phyloP scores from a whole-genome alignment of 2,329 filamentous ascomycete species.

The Drechslerella dactyloides region DNA sequence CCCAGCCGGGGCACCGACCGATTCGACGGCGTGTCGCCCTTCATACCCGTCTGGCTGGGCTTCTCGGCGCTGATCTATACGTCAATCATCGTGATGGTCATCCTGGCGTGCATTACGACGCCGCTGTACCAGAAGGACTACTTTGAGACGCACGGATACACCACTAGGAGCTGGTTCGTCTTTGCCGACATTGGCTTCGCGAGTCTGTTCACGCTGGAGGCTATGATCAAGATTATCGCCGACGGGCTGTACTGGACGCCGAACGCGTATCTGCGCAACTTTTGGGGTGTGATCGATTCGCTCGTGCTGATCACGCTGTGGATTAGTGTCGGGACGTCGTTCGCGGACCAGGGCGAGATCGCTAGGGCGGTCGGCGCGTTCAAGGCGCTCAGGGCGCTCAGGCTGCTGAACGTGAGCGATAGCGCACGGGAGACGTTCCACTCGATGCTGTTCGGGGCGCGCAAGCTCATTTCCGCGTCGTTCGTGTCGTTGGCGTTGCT shows the following conservation, averaged over 20 bases:
- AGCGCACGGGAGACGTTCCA: slow-evolving; percentile 96
- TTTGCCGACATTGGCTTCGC: slow-evolving; percentile 93
- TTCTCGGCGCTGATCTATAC: slow-evolving; percentile 95
- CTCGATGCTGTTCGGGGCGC: slow-evolving; percentile 87
- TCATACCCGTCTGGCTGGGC: slow-evolving; percentile 86
- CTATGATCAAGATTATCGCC: slow-evolving; percentile 87
- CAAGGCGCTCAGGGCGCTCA: slow-evolving; percentile 89
- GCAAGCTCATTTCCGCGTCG: slow-evolving; percentile 90
- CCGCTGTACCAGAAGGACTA: slow-evolving; percentile 92
- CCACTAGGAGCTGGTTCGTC: slow-evolving; percentile 85
- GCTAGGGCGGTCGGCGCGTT: slow-evolving; percentile 93
- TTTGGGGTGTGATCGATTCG: slow-evolving; percentile 95
- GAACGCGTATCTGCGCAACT: slow-evolving; percentile 94
- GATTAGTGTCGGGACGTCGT: slow-evolving; percentile 87
- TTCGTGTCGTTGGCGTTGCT: slow-evolving; percentile 93
- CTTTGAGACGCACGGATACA: slow-evolving; percentile 67
- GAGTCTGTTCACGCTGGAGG: slow-evolving; percentile 81
- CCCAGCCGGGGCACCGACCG: slow-evolving; percentile 85
- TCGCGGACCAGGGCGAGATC: slow-evolving; percentile 80
- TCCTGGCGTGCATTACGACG: slow-evolving; percentile 91
- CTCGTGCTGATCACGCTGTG: slow-evolving; percentile 90
- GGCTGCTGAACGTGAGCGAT: slow-evolving; percentile 92
- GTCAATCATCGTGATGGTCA: slow-evolving; percentile 95
- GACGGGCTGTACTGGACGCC: slow-evolving; percentile 97
- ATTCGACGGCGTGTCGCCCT: slow-evolving; percentile 86